phyloP scores from a whole-genome alignment of 495 filamentous ascomycete genomes.

The Hypoxylon subgilvum region DNA sequence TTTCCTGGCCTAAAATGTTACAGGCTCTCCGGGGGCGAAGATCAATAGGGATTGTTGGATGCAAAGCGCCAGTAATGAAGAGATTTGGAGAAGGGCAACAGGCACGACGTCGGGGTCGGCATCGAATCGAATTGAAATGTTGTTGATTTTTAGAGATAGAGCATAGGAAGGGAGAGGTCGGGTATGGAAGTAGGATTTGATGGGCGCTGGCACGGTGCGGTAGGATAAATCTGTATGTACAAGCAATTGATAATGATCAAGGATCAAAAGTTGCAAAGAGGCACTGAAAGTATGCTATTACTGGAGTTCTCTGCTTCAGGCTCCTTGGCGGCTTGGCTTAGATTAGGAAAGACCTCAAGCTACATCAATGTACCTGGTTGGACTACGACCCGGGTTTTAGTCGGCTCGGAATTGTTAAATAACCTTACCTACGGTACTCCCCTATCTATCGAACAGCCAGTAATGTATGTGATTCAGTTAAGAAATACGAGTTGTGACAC shows the following conservation, averaged over 20 bases:
- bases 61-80: conserved; percentile 20
- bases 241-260: conserved; percentile 35
- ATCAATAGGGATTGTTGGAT: conserved; percentile 21
- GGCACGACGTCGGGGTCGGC: conserved; percentile 32
- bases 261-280: conserved; percentile 22
- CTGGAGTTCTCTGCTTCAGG: no score
- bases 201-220: conserved; percentile 19
- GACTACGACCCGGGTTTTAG: conserved; percentile 22
- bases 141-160: conserved; percentile 18
- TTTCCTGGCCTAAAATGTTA: conserved; percentile 19
- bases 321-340: no score
- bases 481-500: background rate
- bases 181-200: conserved; percentile 31
- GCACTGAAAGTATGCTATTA: no score
- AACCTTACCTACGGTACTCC: background rate
- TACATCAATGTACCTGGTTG: no score
- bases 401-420: conserved; percentile 23
- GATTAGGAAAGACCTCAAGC: no score
- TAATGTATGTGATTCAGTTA: conserved; percentile 1
- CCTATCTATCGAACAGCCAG: background rate
- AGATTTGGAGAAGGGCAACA: conserved; percentile 12
- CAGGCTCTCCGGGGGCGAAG: conserved; percentile 15
- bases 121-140: conserved; percentile 32
- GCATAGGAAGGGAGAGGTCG: conserved; percentile 27
- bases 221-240: conserved; percentile 26